These are phyloP conservation scores for Parathielavia hyrcaniae DNA, from an alignment of 495 filamentous ascomycete species.

Conservation along the genomic window DNA sequence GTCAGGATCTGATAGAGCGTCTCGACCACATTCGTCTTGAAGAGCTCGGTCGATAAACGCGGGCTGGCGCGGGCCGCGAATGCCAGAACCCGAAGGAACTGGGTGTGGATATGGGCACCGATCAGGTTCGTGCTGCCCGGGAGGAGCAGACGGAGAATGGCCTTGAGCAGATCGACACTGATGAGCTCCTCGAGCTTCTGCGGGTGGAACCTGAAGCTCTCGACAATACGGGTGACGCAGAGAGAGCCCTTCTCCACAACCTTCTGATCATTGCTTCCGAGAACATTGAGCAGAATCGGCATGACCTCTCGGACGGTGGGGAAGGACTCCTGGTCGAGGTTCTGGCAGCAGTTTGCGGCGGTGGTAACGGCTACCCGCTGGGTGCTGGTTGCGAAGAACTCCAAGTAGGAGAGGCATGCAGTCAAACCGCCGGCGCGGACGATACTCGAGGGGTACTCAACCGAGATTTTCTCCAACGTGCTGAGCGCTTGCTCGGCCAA, in stretches of 20 bases:
- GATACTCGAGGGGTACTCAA: conserved; percentile 92
- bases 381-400: conserved; percentile 96
- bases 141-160: conserved; percentile 81
- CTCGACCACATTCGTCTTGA: conserved; percentile 96
- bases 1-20: conserved; percentile 97
- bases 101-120: conserved; percentile 90
- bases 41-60: conserved; percentile 75
- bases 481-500: conserved; percentile 94
- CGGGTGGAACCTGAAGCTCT: conserved; percentile 86
- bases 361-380: conserved; percentile 95
- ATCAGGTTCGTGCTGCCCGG: conserved; percentile 96
- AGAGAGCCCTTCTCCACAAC: conserved; percentile 95
- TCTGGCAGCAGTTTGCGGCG: conserved; percentile 95
- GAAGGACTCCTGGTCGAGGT: conserved; percentile 90
- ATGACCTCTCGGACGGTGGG: conserved; percentile 85
- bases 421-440: conserved; percentile 93
- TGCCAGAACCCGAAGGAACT: conserved; percentile 85
- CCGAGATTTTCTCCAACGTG: conserved; percentile 94
- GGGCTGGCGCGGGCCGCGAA: conserved; percentile 86
- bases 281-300: conserved; percentile 84
- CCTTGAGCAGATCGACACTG: conserved; percentile 75
- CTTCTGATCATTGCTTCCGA: conserved; percentile 87
- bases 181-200: conserved; percentile 88
- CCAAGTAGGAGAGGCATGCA: conserved; percentile 87
- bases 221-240: conserved; percentile 93